phyloP scores from a whole-genome alignment of 805 yeast genomes.

The Wickerhamiella dianesei region DNA sequence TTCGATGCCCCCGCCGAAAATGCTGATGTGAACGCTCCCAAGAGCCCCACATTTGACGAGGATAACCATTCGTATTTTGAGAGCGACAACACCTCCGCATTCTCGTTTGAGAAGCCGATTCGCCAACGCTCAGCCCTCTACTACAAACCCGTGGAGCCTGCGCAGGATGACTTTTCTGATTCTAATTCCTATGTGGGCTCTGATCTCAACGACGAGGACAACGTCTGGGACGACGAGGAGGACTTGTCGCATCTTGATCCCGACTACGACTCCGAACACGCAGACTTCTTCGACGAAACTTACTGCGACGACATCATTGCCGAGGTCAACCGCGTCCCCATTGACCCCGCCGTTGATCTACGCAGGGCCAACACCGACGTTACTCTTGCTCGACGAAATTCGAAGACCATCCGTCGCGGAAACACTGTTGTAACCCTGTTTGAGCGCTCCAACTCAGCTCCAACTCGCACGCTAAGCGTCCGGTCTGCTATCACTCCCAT shows the following conservation, averaged over 20 bases:
- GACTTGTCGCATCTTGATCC: constrained; percentile 19
- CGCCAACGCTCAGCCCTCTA: constrained; percentile 42
- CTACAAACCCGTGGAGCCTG: constrained; percentile 28
- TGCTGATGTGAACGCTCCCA: background rate
- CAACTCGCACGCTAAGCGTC: constrained; percentile 4
- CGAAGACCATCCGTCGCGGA: constrained; percentile 4
- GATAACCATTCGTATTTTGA: background rate
- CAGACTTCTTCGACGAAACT: background rate
- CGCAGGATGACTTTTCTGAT: constrained; percentile 3
- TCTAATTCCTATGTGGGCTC: constrained; percentile 10
- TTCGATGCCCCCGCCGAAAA: background rate
- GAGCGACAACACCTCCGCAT: constrained; percentile 17
- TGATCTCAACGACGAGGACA: constrained; percentile 26
- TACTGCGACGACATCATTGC: constrained; percentile 33
- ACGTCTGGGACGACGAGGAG: constrained; percentile 30
- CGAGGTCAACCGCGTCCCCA: constrained; percentile 39
- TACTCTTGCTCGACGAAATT: constrained; percentile 6
- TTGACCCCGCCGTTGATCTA: constrained; percentile 22
- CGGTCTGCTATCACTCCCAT: constrained; percentile 1
- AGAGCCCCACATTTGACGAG: background rate
- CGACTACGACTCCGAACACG: constrained; percentile 25
- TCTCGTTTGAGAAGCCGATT: constrained; percentile 42
- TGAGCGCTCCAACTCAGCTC: constrained; percentile 1
- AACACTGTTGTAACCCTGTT: constrained; percentile 8
- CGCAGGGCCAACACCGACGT: constrained; percentile 1